Conservation (phyloP, 495 filamentous ascomycete species). For the Sphaerosporella brunnea region DNA sequence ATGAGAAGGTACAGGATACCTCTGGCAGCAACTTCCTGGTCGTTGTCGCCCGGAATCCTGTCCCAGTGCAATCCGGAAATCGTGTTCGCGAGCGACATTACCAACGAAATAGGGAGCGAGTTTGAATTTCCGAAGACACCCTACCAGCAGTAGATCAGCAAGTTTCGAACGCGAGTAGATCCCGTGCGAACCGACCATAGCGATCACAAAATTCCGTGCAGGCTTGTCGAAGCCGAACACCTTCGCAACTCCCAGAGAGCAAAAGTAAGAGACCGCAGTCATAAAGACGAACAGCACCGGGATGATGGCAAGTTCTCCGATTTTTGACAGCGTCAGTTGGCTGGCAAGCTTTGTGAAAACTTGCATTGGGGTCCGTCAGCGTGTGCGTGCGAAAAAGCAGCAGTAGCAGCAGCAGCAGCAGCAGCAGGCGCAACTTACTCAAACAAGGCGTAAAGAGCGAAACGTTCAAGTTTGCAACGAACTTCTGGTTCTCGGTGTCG, state of each 20-base stretch:
- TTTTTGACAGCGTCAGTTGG: slow-evolving; percentile 76
- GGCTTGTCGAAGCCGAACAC: slow-evolving; percentile 65
- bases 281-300: slow-evolving; percentile 82
- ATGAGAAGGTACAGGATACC: slow-evolving; percentile 92
- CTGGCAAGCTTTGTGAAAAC: slow-evolving; percentile 97
- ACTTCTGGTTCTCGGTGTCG: slow-evolving; percentile 84
- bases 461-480: slow-evolving; percentile 87
- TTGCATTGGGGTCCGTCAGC: slow-evolving; percentile 24
- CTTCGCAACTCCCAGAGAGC: slow-evolving; percentile 49
- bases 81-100: slow-evolving; percentile 83
- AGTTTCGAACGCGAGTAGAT: too few relatives aligned
- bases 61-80: slow-evolving; percentile 86
- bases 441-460: slow-evolving; percentile 89
- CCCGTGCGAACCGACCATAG: slow-evolving; percentile 56
- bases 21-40: slow-evolving; percentile 80
- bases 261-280: slow-evolving; percentile 63
- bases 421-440: slow-evolving; percentile 39
- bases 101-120: slow-evolving; percentile 88
- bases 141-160: slow-evolving; percentile 19
- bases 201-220: slow-evolving; percentile 79
- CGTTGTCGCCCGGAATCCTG: slow-evolving; percentile 74
- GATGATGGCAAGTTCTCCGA: slow-evolving; percentile 78
- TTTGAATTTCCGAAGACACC: slow-evolving; percentile 93
- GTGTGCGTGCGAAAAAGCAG: too few relatives aligned
- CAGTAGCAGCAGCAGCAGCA: not conserved